phyloP scores from a whole-genome alignment of 331 rosid genomes.

The Pyrus hybrid region DNA sequence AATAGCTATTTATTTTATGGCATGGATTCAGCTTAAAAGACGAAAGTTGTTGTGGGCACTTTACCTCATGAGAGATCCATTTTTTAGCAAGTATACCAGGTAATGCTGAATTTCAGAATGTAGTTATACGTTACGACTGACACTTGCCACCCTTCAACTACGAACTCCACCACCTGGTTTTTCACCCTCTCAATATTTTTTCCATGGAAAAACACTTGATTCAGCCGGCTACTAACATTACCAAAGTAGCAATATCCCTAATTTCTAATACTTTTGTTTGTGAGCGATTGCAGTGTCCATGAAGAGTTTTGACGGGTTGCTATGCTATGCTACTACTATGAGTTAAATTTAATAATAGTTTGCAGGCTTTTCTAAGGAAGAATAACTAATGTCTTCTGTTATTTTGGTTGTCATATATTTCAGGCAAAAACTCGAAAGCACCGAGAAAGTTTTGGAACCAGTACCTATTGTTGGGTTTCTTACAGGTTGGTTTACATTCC shows the following conservation, averaged over 20 bases:
- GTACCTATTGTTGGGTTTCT: constrained; percentile 79
- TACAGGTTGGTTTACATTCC: constrained; percentile 44
- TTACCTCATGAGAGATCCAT: constrained; percentile 98
- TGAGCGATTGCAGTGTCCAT: background rate
- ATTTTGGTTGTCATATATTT: constrained; percentile 5
- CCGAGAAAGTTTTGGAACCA: constrained; percentile 59
- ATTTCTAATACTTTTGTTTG: background rate
- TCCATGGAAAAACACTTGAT: background rate
- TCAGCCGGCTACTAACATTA: background rate
- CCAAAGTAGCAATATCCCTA: background rate
- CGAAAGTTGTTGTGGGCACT: constrained; percentile 72
- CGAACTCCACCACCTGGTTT: background rate
- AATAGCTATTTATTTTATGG: background rate
- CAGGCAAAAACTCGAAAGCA: constrained; percentile 70
- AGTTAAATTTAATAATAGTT: background rate
- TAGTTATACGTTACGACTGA: background rate
- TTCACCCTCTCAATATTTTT: background rate
- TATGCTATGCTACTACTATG: background rate
- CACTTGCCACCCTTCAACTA: background rate
- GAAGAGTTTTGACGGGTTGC: background rate
- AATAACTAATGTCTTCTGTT: background rate
- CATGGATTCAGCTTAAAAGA: constrained; percentile 53
- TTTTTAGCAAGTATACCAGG: constrained; percentile 86
- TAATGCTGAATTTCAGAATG: constrained; percentile 1
- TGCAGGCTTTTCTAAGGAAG: background rate